Evolutionary conservation across 2,329 filamentous ascomycete genomes (phyloP).

Genomic region (Pseudogymnoascus pannorum): DNA sequence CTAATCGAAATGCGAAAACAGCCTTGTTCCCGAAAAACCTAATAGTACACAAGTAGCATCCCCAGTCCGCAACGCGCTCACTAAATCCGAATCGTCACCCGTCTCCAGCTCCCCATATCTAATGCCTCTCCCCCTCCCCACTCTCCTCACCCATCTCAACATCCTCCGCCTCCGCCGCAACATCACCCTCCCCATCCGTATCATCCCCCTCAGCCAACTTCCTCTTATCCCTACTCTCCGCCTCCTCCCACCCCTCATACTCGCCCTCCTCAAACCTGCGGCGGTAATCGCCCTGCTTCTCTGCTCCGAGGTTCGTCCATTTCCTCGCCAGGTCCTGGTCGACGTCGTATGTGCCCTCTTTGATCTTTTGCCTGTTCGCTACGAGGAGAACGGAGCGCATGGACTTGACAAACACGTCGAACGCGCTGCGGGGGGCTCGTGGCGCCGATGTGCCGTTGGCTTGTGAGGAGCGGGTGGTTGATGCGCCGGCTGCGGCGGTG

Average conservation of each 20-base stretch:
- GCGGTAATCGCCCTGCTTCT: conserved; percentile 17
- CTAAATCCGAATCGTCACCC: not conserved
- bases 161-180: not conserved
- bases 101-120: not conserved
- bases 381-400: conserved; percentile 19
- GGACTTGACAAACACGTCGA: conserved; percentile 26
- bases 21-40: not conserved
- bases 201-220: not conserved
- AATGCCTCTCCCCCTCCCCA: not conserved
- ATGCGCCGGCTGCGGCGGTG: conserved; percentile 25
- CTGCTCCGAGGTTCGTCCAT: conserved; percentile 22
- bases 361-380: conserved; percentile 21
- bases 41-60: not conserved
- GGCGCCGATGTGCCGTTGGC: conserved; percentile 29
- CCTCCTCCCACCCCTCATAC: not conserved
- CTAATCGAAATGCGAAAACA: not conserved
- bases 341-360: conserved; percentile 23
- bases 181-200: not conserved
- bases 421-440: conserved; percentile 17
- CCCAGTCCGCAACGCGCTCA: not conserved
- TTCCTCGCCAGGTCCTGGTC: conserved; percentile 23
- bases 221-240: not conserved
- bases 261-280: not conserved
- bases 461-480: conserved; percentile 22
- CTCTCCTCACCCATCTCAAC: not conserved